phyloP scores from a whole-genome alignment of 352 stramenopile species.

The Phytopythium helicoides region DNA sequence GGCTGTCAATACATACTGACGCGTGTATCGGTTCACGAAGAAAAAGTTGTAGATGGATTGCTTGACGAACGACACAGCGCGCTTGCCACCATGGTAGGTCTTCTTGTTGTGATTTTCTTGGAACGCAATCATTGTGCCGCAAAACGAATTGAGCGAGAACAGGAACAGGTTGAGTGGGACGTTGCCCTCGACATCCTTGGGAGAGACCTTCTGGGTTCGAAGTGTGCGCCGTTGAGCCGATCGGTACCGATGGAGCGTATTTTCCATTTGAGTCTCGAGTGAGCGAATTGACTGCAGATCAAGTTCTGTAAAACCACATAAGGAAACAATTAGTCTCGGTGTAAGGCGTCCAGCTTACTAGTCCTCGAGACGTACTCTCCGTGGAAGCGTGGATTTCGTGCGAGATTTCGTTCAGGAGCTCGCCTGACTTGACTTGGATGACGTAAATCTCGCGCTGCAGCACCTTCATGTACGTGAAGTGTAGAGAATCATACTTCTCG shows the following conservation, averaged over 20 bases:
- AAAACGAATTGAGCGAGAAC: conserved; percentile 85
- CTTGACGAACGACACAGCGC: conserved; percentile 47
- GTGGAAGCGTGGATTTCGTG: conserved; percentile 47
- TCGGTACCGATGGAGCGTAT: conserved; percentile 58
- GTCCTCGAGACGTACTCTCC: conserved; percentile 25
- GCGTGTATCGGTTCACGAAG: conserved; percentile 36
- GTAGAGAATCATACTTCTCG: conserved; percentile 68
- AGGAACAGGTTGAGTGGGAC: conserved; percentile 79
- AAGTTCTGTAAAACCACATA: conserved; percentile 28
- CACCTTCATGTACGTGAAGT: conserved; percentile 75
- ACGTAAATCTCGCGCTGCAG: conserved; percentile 82
- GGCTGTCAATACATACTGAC: conserved; percentile 33
- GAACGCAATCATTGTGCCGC: conserved; percentile 71
- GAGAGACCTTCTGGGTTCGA: conserved; percentile 42
- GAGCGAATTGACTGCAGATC: conserved; percentile 40
- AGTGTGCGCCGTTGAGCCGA: conserved; percentile 54
- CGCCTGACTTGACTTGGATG: conserved; percentile 62
- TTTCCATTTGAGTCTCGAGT: conserved; percentile 70
- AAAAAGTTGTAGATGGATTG: conserved; percentile 51
- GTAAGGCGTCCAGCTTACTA: not conserved
- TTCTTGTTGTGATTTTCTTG: conserved; percentile 65
- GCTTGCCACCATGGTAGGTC: conserved; percentile 39
- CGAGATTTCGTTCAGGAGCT: conserved; percentile 72
- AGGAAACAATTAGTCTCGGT: not conserved
- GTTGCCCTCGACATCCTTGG: conserved; percentile 79